A percentile compares a stretch with the other conserved stretches of the same genome.
Evolutionary conservation across 768 basidiomycete genomes (phyloP).

Genomic region (Dictyophora rubrovolvata): DNA sequence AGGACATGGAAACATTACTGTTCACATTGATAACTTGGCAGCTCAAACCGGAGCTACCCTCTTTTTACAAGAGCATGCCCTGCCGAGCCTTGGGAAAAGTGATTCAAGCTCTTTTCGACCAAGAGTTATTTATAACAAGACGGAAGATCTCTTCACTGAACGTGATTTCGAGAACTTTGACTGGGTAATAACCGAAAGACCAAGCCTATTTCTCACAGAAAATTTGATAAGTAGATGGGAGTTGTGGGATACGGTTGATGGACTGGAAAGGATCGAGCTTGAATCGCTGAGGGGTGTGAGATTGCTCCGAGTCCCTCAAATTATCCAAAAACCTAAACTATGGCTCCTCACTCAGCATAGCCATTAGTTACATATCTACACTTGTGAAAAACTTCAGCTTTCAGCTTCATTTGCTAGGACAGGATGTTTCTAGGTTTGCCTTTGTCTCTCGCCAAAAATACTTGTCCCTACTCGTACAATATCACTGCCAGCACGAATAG

Average conservation of each 20-base stretch:
- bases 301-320: background rate
- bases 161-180: constrained; percentile 1
- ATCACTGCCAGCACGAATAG: constrained; percentile 73
- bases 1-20: constrained; percentile 33
- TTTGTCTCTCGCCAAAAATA: constrained; percentile 70
- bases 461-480: constrained; percentile 86
- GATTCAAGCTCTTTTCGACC: constrained; percentile 8
- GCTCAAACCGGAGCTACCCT: constrained; percentile 87
- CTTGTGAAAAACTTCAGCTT: background rate
- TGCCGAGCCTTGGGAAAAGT: constrained; percentile 33
- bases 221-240: background rate
- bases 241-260: constrained; percentile 9
- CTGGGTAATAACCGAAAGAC: constrained; percentile 1
- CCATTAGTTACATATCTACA: background rate
- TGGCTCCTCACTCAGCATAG: background rate
- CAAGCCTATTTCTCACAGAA: constrained; percentile 17
- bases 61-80: constrained; percentile 63
- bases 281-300: constrained; percentile 1
- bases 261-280: constrained; percentile 15
- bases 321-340: background rate
- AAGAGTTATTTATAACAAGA: constrained; percentile 59
- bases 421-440: constrained; percentile 29
- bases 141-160: constrained; percentile 43
- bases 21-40: constrained; percentile 78
- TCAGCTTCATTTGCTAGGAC: background rate